Base-by-base conservation (phyloP, 163 green algal genomes). In the Picocystis sp. region DNA sequence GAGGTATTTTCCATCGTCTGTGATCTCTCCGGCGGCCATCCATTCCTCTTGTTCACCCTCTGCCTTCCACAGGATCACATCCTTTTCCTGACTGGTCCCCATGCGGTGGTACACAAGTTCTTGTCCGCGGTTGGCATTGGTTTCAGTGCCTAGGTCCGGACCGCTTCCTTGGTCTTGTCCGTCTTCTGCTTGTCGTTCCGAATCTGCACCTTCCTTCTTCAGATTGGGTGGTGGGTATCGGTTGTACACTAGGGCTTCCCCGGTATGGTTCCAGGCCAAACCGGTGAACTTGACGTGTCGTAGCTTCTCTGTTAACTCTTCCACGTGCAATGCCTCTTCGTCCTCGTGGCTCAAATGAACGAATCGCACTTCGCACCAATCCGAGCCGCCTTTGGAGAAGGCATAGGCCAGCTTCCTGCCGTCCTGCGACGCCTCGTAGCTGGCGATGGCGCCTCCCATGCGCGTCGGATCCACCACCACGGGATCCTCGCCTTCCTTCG, bases 231-330 rank as follows among this genome's bases (percentile, higher is more conserved):
- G 13, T 3, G 63, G 33, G 21, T 68, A 82, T 59, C 67, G 70
- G 65, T 81, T 81, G 69, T 93, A 93, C 69, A 93, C 92, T 60
- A 94, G 89, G 12, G 83, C 85, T 48, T 75, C 66, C 50, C 69
- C 51, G 66, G 86, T 76, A 48, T 81, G 68, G 13, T 77, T 89
- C 84, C 84, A 94, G 3, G 77, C 67, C 25, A 90, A 64, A 45
- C 43, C 74, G 55, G 60, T 79, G 63, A 88, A 92, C 66, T 95
- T 97, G 50, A 93, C 82, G 50, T 80, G 57, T 48, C 83, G 50
- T 43, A 95, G 66, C 52, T 76, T 51, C 63, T 96, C 88, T 2
- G 55, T 3, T 54, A 88, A 58, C 2, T 58, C 21, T 3, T 77
- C 45, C 22, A 43, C 63, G 1, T 62, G 29, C 29, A 38, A 46